phyloP scores from a whole-genome alignment of 257 asterid genomes.

The Henckelia pumila region DNA sequence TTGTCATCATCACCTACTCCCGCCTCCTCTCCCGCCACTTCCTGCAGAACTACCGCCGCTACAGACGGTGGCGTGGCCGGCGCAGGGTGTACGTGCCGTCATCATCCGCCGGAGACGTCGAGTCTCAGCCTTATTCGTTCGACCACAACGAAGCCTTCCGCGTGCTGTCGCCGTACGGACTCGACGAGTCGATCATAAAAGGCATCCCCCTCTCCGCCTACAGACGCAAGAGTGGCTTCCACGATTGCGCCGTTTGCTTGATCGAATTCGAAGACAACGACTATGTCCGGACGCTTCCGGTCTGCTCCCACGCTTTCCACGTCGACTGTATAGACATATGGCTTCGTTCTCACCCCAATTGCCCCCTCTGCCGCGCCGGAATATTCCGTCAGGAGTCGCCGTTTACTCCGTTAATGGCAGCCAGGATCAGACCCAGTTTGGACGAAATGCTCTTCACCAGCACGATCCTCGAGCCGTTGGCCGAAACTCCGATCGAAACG shows the following conservation, averaged over 20 bases:
- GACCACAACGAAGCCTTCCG: slow-evolving; percentile 61
- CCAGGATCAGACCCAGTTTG: slow-evolving; percentile 78
- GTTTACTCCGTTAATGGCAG: slow-evolving; percentile 84
- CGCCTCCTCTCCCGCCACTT: not conserved
- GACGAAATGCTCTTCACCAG: slow-evolving; percentile 67
- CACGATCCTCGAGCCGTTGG: slow-evolving; percentile 53
- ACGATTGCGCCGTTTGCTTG: slow-evolving; percentile 87
- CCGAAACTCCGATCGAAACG: slow-evolving; percentile 50
- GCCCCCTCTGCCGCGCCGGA: slow-evolving; percentile 91
- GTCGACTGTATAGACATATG: slow-evolving; percentile 94
- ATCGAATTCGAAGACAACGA: slow-evolving; percentile 80
- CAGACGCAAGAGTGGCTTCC: slow-evolving; percentile 52
- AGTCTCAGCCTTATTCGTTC: slow-evolving; percentile 71
- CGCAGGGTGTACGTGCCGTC: slow-evolving; percentile 72
- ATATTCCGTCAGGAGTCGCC: slow-evolving; percentile 78
- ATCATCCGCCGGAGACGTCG: slow-evolving; percentile 69
- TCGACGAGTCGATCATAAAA: slow-evolving; percentile 80
- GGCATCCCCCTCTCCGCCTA: slow-evolving; percentile 77
- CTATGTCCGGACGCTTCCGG: slow-evolving; percentile 85
- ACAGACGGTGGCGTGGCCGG: slow-evolving; percentile 66
- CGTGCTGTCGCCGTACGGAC: slow-evolving; percentile 82
- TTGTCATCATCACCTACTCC: slow-evolving; percentile 47
- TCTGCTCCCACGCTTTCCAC: slow-evolving; percentile 79
- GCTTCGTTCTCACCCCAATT: slow-evolving; percentile 93
- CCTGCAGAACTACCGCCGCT: slow-evolving; percentile 35